Conservation (phyloP, 768 basidiomycete species). For the Xanthoconium purpureum region DNA sequence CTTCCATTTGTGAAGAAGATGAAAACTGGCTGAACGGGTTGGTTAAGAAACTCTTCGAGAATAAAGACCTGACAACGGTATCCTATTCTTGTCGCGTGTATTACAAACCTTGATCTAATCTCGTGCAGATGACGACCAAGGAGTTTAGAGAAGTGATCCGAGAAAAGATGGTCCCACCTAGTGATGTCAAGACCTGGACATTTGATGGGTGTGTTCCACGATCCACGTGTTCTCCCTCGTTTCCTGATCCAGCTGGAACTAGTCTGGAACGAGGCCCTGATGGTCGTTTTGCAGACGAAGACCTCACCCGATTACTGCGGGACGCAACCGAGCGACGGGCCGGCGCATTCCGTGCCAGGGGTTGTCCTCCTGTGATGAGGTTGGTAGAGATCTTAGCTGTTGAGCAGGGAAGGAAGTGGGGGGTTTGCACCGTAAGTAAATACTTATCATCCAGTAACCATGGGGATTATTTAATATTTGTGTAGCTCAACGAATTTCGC, state of each 20-base stretch:
- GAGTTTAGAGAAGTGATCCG: conserved; percentile 20
- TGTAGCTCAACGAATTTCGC: conserved; percentile 71
- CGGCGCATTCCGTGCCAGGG: conserved; percentile 65
- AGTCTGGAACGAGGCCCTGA: conserved; percentile 50
- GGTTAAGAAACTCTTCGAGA: conserved; percentile 45
- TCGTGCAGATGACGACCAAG: conserved; percentile 15
- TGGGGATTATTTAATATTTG: not conserved
- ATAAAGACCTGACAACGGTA: conserved; percentile 41
- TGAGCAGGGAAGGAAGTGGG: conserved; percentile 64
- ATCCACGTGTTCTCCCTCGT: not conserved
- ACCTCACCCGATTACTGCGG: conserved; percentile 61
- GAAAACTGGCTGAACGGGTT: conserved; percentile 48
- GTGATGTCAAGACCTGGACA: conserved; percentile 46
- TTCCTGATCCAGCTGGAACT: not conserved
- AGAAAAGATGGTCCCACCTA: conserved; percentile 7
- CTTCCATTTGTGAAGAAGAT: conserved; percentile 55
- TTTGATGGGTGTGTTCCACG: conserved; percentile 43
- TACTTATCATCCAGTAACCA: not conserved
- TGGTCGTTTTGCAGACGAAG: conserved; percentile 60
- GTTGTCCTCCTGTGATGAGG: conserved; percentile 61
- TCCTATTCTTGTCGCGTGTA: not conserved
- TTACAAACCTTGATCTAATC: not conserved
- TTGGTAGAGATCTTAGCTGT: conserved; percentile 71
- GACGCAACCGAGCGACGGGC: conserved; percentile 58
- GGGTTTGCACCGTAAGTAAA: conserved; percentile 62